Base-by-base conservation (phyloP, 495 filamentous ascomycete species). In the Daldinia loculata region DNA sequence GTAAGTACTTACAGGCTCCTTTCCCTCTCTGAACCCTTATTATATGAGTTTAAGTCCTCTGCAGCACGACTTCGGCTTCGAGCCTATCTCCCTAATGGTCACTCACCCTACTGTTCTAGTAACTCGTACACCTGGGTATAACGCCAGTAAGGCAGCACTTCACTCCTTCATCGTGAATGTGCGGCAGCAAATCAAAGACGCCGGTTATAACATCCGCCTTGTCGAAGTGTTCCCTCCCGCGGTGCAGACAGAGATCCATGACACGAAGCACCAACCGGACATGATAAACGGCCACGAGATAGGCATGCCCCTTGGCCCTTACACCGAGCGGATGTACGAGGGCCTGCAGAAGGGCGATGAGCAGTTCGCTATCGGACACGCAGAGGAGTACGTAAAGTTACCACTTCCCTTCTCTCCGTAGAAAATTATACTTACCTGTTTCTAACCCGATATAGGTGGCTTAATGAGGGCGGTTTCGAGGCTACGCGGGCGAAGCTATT, bases 221-320 rank as follows among this genome's bases (percentile, higher is more conserved):
- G 82, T 90, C 27, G 88, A 91, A 72, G 75, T 89, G 5, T 84
- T 86, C 56, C 88, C 88, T 14, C 88, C 89, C 9, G 80, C 85
- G 2, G 87, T 90, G 50, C 87, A 89, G 77, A 91, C 83, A 14
- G 84, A 86, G 74, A 72, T 87, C 36, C 84, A 85, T 52, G 82
- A 85, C 62, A 75, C 75, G 45, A 80, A 78, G 67, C 76, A 82
- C 53, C 83, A 85, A 65, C 80, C 80, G 0, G 78, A 82, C 69
- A 65, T 83, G 52, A 68, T 77, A 59, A 70, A 76, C 57, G 76
- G 65, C 24, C 71, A 63, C 1, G 61, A 75, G 32, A 70, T 77
- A 19, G 89, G 87, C 1, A 91, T 91, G 83, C 87, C 88, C 11
- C 65, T 91, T 17, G 77, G 79, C 6, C 76, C 84, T 50, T 91